These are phyloP conservation scores for Ilex paraguariensis DNA, from an alignment of 305 asterid genomes.

Conservation along the genomic window DNA sequence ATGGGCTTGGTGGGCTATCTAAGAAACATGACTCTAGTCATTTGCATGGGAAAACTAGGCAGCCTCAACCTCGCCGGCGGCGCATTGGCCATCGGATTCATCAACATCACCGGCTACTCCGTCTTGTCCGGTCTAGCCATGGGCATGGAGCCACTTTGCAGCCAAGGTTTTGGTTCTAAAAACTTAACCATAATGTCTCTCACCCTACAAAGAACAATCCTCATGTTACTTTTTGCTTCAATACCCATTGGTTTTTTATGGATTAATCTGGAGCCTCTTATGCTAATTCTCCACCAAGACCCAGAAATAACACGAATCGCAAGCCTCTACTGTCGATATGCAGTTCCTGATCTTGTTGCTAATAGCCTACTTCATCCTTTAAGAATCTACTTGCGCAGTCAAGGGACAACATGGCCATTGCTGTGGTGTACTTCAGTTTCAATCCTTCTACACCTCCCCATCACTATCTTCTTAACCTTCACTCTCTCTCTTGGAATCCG, in stretches of 20 bases:
- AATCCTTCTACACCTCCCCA: conserved; percentile 59
- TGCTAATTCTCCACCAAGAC: conserved; percentile 73
- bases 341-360: conserved; percentile 74
- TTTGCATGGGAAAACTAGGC: conserved; percentile 84
- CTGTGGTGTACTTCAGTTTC: conserved; percentile 67
- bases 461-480: conserved; percentile 63
- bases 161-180: conserved; percentile 81
- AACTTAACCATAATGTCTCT: conserved; percentile 45
- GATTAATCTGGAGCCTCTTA: conserved; percentile 67
- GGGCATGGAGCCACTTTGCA: conserved; percentile 92
- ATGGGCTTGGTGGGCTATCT: conserved; percentile 74
- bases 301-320: conserved; percentile 58
- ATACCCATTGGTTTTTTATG: conserved; percentile 63
- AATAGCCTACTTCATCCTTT: conserved; percentile 76
- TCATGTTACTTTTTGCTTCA: conserved; percentile 59
- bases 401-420: conserved; percentile 78
- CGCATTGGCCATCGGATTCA: conserved; percentile 87
- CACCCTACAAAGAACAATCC: conserved; percentile 60
- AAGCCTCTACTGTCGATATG: conserved; percentile 56
- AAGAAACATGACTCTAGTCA: conserved; percentile 78
- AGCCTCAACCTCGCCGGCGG: conserved; percentile 89
- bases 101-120: conserved; percentile 87
- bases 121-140: conserved; percentile 78
- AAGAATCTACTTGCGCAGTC: conserved; percentile 74
- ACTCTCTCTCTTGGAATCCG: conserved; percentile 54